These are phyloP conservation scores for Narthecium ossifragum DNA, from an alignment of 106 monocot species.

Conservation along the genomic window DNA sequence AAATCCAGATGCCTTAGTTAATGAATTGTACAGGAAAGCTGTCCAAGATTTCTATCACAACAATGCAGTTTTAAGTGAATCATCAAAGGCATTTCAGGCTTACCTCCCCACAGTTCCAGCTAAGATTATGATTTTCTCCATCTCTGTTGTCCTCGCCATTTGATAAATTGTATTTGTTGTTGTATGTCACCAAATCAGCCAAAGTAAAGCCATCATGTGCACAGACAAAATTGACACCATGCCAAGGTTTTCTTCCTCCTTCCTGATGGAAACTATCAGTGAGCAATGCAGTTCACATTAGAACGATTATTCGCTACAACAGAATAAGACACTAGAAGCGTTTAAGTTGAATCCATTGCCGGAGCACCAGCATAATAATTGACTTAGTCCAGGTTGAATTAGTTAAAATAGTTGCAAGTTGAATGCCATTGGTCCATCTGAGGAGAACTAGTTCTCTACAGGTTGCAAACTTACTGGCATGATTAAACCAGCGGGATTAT, in stretches of 20 bases:
- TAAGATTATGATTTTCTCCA: conserved; percentile 94
- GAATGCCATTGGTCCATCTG: too few relatives aligned
- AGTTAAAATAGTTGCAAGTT: too few relatives aligned
- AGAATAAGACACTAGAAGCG: too few relatives aligned
- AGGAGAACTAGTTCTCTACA: too few relatives aligned
- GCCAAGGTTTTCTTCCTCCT: conserved; percentile 87
- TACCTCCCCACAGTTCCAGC: conserved; percentile 98
- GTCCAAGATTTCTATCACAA: background rate
- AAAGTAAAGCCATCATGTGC: conserved; percentile 97
- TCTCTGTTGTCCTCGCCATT: conserved; percentile 90
- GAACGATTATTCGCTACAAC: background rate
- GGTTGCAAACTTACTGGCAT: too few relatives aligned
- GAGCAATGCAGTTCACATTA: conserved; percentile 9
- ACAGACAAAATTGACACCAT: conserved; percentile 87
- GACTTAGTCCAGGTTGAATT: too few relatives aligned
- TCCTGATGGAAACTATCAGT: conserved; percentile 37
- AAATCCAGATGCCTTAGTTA: too few relatives aligned
- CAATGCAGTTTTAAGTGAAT: too few relatives aligned
- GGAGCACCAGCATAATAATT: too few relatives aligned
- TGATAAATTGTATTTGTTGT: conserved; percentile 72
- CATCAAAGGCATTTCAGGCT: background rate
- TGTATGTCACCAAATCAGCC: conserved; percentile 87
- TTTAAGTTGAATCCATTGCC: too few relatives aligned
- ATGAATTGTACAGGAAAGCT: too few relatives aligned
- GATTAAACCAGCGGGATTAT: too few relatives aligned